A percentile compares a stretch with the other conserved stretches of the same genome.
phyloP scores from a whole-genome alignment of 495 filamentous ascomycete species.

The Xylaria grammica region DNA sequence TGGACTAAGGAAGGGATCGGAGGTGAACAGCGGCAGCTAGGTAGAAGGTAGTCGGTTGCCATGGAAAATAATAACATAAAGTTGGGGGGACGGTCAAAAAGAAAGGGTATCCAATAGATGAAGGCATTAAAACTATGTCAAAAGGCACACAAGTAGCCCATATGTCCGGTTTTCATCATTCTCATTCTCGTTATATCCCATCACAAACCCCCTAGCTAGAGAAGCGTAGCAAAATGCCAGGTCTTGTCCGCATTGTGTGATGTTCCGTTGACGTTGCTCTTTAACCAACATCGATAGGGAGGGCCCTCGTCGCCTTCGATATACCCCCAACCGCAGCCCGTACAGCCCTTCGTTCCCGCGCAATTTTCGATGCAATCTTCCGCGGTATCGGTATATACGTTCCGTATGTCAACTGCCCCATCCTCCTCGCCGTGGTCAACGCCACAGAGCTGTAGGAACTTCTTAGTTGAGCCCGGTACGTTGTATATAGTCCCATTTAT shows the following conservation, averaged over 20 bases:
- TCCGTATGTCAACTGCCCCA: conserved; percentile 43
- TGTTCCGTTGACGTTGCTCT: conserved; percentile 39
- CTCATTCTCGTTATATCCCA: conserved; percentile 1
- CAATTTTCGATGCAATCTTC: conserved; percentile 53
- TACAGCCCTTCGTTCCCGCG: conserved; percentile 46
- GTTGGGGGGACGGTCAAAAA: neutral
- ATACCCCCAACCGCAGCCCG: conserved; percentile 50
- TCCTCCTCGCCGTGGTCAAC: conserved; percentile 47
- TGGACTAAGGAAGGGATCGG: too few species aligned
- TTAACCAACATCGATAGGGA: conserved; percentile 51
- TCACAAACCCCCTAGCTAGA: neutral
- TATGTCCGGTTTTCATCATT: neutral
- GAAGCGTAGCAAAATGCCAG: conserved; percentile 51
- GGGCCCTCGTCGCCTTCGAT: conserved; percentile 43
- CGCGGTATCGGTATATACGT: conserved; percentile 45
- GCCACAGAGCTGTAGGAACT: conserved; percentile 51
- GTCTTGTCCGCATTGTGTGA: conserved; percentile 40
- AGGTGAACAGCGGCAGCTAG: too few species aligned
- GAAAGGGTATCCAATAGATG: neutral
- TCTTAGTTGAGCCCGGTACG: conserved; percentile 47
- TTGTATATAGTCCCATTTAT: conserved; percentile 50
- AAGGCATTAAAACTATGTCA: neutral
- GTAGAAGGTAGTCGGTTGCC: too few species aligned
- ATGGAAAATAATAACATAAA: too few species aligned
- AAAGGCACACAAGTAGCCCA: neutral